Evolutionary conservation across 306 rosid genomes (phyloP).

Genomic region (Crataegus laevigata): DNA sequence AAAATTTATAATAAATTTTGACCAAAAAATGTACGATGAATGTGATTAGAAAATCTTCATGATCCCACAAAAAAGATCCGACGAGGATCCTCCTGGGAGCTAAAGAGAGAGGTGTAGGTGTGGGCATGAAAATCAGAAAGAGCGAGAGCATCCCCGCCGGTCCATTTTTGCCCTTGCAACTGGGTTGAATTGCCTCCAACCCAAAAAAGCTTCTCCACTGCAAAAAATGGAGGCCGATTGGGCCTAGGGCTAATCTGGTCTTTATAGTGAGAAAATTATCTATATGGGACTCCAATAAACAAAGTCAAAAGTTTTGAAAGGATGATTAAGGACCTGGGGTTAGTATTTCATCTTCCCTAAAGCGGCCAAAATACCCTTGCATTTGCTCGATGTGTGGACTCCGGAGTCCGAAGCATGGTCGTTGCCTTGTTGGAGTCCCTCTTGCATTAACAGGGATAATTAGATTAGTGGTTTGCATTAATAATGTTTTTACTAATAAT

Average conservation of each 20-base stretch:
- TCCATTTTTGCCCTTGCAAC: too few relatives aligned
- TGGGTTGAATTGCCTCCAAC: too few relatives aligned
- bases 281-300: neutral
- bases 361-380: constrained; percentile 22
- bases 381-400: neutral
- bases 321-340: neutral
- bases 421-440: neutral
- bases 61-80: too few relatives aligned
- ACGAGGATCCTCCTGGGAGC: too few relatives aligned
- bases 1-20: too few relatives aligned
- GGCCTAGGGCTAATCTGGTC: too few relatives aligned
- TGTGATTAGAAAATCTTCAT: fast-evolving
- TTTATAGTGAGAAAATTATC: neutral
- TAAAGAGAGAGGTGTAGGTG: too few relatives aligned
- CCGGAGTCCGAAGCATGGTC: neutral
- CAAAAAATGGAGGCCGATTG: too few relatives aligned
- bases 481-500: neutral
- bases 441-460: neutral
- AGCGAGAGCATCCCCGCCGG: too few relatives aligned
- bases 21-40: fast-evolving
- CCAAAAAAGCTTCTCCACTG: too few relatives aligned
- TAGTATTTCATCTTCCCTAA: neutral
- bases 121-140: too few relatives aligned
- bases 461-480: neutral
- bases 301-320: neutral